These are phyloP conservation scores for Phyllosticta capitalensis DNA, from an alignment of 2,329 filamentous ascomycete species.

Conservation along the genomic window DNA sequence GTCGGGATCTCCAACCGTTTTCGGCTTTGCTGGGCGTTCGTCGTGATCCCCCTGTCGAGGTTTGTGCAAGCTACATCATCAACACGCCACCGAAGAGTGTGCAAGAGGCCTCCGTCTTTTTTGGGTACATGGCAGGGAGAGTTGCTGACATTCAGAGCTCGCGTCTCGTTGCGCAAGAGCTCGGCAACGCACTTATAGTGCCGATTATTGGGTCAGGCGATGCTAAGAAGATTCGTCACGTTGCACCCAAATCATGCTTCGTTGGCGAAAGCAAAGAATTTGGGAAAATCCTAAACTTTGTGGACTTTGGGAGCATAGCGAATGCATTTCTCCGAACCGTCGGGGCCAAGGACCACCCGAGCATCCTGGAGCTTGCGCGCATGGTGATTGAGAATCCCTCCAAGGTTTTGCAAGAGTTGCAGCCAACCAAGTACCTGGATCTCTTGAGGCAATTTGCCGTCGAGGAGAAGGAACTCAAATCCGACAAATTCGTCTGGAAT, in stretches of 20 bases:
- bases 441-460: slow-evolving; percentile 75
- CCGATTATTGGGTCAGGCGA: slow-evolving; percentile 49
- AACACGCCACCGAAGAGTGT: slow-evolving; percentile 60
- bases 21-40: slow-evolving; percentile 78
- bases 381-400: slow-evolving; percentile 79
- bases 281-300: slow-evolving; percentile 90
- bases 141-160: slow-evolving; percentile 56
- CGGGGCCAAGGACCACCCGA: slow-evolving; percentile 86
- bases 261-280: slow-evolving; percentile 66
- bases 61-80: slow-evolving; percentile 66
- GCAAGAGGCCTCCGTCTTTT: slow-evolving; percentile 59
- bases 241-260: slow-evolving; percentile 68
- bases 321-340: slow-evolving; percentile 83
- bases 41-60: slow-evolving; percentile 67
- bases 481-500: slow-evolving; percentile 67
- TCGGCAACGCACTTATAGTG: slow-evolving; percentile 61
- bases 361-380: slow-evolving; percentile 71
- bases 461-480: slow-evolving; percentile 58
- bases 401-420: slow-evolving; percentile 68
- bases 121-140: slow-evolving; percentile 74
- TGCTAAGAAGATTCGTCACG: slow-evolving; percentile 35
- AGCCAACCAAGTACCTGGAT: slow-evolving; percentile 78
- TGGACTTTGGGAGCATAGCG: slow-evolving; percentile 80
- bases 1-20: slow-evolving; percentile 66
- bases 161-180: slow-evolving; percentile 45